Conservation (phyloP, 176 grass and related monocot genomes). For the Aegilops tauschii region DNA sequence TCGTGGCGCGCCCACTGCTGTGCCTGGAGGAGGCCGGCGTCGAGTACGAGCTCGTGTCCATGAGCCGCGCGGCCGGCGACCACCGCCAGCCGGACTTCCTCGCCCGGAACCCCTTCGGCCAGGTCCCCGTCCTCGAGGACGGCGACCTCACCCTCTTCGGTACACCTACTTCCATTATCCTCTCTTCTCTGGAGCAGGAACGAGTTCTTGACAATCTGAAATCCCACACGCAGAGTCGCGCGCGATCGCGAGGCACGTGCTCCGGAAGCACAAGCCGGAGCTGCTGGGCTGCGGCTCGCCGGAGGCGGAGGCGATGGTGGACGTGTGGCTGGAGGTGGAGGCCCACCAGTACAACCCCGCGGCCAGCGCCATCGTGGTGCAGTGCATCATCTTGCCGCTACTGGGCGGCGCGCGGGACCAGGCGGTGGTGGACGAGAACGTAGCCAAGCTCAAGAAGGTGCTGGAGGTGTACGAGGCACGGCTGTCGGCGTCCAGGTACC, state of each 20-base stretch:
- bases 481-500: slow-evolving; percentile 11
- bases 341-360: neutral
- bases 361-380: neutral
- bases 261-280: slow-evolving; percentile 28
- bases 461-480: slow-evolving; percentile 44
- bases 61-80: slow-evolving; percentile 26
- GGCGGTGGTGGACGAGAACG: slow-evolving; percentile 16
- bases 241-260: slow-evolving; percentile 14
- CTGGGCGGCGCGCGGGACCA: slow-evolving; percentile 28
- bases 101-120: slow-evolving; percentile 43
- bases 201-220: neutral
- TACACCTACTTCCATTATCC: neutral
- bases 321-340: slow-evolving; percentile 34
- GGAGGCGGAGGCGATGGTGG: neutral
- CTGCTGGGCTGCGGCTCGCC: neutral
- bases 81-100: slow-evolving; percentile 39
- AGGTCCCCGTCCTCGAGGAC: slow-evolving; percentile 45
- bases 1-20: slow-evolving; percentile 41
- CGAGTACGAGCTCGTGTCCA: slow-evolving; percentile 39
- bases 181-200: too few relatives aligned
- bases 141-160: slow-evolving; percentile 36
- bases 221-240: neutral
- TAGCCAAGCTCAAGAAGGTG: slow-evolving; percentile 24
- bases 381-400: slow-evolving; percentile 26
- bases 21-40: slow-evolving; percentile 64